phyloP scores from a whole-genome alignment of 352 stramenopile genomes.

The Phytophthora rubi region DNA sequence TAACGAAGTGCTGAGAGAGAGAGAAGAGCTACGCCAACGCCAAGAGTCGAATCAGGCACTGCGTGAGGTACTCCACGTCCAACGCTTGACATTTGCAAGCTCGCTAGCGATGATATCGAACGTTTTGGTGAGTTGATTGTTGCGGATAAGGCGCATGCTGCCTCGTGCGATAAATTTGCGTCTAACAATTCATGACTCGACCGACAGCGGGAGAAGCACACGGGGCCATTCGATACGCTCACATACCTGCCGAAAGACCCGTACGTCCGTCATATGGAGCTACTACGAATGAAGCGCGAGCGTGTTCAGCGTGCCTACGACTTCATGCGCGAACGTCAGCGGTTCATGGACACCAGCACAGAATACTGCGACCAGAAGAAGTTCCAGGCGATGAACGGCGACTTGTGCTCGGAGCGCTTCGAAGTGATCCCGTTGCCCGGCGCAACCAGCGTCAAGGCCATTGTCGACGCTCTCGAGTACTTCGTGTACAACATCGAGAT shows the following conservation, averaged over 20 bases:
- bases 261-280: conserved; percentile 3
- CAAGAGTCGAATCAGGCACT: conserved; percentile 23
- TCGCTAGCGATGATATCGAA: conserved; percentile 33
- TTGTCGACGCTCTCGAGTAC: conserved; percentile 47
- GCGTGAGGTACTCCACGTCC: conserved; percentile 25
- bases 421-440: conserved; percentile 50
- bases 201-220: conserved; percentile 27
- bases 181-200: neutral
- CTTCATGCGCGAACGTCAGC: conserved; percentile 33
- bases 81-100: conserved; percentile 32
- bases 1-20: conserved; percentile 12
- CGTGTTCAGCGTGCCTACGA: conserved; percentile 35
- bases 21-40: conserved; percentile 20
- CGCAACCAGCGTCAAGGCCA: conserved; percentile 29
- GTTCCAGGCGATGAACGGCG: conserved; percentile 40
- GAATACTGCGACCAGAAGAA: conserved; percentile 49
- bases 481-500: conserved; percentile 62
- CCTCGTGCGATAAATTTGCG: neutral
- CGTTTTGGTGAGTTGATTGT: conserved; percentile 17
- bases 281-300: conserved; percentile 35
- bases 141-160: neutral
- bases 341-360: conserved; percentile 30
- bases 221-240: conserved; percentile 31
- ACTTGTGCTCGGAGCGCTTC: conserved; percentile 46
- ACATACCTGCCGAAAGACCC: conserved; percentile 25